phyloP scores from a whole-genome alignment of 2,329 filamentous ascomycete species.

The Colletotrichum coccodes region DNA sequence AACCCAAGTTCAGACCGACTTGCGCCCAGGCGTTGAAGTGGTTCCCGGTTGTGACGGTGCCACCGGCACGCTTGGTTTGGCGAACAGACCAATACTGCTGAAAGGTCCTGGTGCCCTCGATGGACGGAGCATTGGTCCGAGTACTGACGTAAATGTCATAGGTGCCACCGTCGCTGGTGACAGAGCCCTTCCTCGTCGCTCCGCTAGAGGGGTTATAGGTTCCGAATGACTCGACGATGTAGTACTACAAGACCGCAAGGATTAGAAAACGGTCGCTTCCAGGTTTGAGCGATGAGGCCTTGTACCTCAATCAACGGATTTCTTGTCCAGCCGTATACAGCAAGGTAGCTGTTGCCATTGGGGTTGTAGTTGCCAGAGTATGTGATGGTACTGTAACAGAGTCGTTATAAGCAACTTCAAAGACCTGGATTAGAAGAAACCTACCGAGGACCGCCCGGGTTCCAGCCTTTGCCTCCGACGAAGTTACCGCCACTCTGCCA shows the following conservation, averaged over 20 bases:
- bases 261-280: not conserved
- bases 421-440: not conserved
- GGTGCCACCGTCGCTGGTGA: conserved; percentile 60
- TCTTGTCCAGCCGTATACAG: conserved; percentile 50
- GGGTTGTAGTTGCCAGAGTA: conserved; percentile 48
- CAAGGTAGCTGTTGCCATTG: conserved; percentile 50
- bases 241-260: not conserved
- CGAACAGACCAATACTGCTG: conserved; percentile 63
- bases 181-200: conserved; percentile 55
- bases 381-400: conserved; percentile 41
- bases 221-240: conserved; percentile 29
- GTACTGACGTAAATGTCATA: conserved; percentile 63
- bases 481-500: conserved; percentile 62
- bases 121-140: conserved; percentile 61
- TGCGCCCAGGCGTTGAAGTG: conserved; percentile 66
- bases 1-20: conserved; percentile 58
- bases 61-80: conserved; percentile 58
- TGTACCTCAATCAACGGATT: conserved; percentile 37
- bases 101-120: conserved; percentile 64
- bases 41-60: conserved; percentile 60
- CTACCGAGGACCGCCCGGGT: conserved; percentile 60
- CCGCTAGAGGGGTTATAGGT: conserved; percentile 30
- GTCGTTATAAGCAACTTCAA: not conserved
- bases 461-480: conserved; percentile 69
- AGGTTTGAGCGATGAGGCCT: fast-evolving